phyloP scores from a whole-genome alignment of 2,329 filamentous ascomycete genomes.

The Botrytis byssoidea region DNA sequence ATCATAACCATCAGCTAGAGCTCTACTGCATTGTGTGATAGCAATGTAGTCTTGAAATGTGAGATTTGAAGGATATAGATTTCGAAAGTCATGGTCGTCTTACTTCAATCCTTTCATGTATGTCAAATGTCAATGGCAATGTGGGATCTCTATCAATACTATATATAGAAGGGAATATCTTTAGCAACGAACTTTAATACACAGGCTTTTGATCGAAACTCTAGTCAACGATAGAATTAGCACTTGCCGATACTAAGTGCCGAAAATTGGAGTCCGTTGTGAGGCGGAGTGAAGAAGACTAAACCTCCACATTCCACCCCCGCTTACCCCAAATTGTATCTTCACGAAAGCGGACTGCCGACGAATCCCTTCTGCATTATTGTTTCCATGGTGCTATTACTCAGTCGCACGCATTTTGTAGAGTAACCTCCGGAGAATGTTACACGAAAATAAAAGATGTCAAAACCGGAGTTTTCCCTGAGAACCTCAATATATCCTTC shows the following conservation, averaged over 20 bases:
- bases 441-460: not conserved
- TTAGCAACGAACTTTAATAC: not conserved
- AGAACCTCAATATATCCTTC: slow-evolving; percentile 25
- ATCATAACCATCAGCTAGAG: slow-evolving; percentile 35
- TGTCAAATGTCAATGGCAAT: not conserved
- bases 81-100: slow-evolving; percentile 26
- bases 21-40: slow-evolving; percentile 31
- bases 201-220: no score
- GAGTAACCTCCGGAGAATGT: not conserved
- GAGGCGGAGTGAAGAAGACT: not conserved
- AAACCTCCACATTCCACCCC: not conserved
- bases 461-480: slow-evolving; percentile 25
- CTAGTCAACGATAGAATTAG: not conserved
- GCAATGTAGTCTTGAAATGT: slow-evolving; percentile 34
- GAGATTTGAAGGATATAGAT: slow-evolving; percentile 32
- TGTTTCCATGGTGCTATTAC: not conserved
- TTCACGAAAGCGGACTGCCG: not conserved
- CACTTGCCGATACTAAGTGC: not conserved
- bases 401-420: not conserved
- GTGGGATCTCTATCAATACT: not conserved
- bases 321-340: not conserved
- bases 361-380: not conserved
- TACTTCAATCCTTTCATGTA: not conserved
- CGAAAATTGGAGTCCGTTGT: not conserved
- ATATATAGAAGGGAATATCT: not conserved